These are phyloP conservation scores for Rhododendron griersonianum DNA, from an alignment of 148 eudicot genomes.

Conservation along the genomic window DNA sequence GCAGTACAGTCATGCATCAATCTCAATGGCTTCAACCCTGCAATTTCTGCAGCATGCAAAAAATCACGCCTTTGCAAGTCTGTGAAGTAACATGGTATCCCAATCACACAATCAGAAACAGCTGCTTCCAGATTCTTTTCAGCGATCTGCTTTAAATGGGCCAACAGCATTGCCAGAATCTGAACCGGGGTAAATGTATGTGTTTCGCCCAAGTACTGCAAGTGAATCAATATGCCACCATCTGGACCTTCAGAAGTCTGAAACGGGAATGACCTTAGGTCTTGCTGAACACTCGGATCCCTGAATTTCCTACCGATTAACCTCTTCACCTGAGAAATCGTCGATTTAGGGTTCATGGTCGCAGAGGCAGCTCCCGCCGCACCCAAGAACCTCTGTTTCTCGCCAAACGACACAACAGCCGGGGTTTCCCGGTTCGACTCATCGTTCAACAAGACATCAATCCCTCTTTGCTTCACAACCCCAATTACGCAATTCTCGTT, in stretches of 20 bases:
- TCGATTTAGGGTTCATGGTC: slow-evolving; percentile 76
- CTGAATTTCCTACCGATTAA: slow-evolving; percentile 58
- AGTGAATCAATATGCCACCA: slow-evolving; percentile 68
- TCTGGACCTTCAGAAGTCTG: slow-evolving; percentile 67
- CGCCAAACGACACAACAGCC: slow-evolving; percentile 83
- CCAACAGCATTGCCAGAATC: slow-evolving; percentile 83
- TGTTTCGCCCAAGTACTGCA: slow-evolving; percentile 52
- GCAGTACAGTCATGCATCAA: slow-evolving; percentile 96
- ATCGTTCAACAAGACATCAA: slow-evolving; percentile 81
- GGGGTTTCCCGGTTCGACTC: slow-evolving; percentile 87
- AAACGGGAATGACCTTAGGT: slow-evolving; percentile 63
- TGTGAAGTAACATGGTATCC: slow-evolving; percentile 82
- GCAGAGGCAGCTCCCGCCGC: slow-evolving; percentile 68
- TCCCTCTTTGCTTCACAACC: slow-evolving; percentile 66
- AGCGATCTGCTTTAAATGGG: slow-evolving; percentile 70
- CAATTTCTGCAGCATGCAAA: slow-evolving; percentile 70
- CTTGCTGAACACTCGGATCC: slow-evolving; percentile 57
- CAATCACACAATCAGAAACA: slow-evolving; percentile 67
- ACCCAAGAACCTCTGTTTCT: slow-evolving; percentile 80
- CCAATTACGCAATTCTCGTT: slow-evolving; percentile 91
- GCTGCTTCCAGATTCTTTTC: slow-evolving; percentile 59
- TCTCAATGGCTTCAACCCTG: slow-evolving; percentile 63
- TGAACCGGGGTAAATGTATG: slow-evolving; percentile 70
- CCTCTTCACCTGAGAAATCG: slow-evolving; percentile 86
- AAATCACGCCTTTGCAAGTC: slow-evolving; percentile 67